Base-by-base conservation (phyloP, 139 green algal genomes). In the Chlorella sorokiniana region DNA sequence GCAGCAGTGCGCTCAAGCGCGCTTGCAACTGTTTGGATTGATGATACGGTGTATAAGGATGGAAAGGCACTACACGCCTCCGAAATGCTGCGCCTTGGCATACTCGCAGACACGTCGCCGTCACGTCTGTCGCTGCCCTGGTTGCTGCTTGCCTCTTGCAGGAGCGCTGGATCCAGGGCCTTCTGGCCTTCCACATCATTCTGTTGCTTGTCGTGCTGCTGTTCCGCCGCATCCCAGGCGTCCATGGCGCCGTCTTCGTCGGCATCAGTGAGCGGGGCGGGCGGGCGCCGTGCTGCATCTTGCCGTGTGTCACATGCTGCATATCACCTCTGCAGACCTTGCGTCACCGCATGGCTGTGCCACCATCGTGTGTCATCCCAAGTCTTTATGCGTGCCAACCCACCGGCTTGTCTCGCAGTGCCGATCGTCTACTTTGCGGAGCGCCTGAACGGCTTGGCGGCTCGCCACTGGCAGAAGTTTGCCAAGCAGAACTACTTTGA, bases 401-500 rank as follows among this genome's bases (percentile, higher is more conserved):
- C n/a, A n/a, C n/a, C n/a, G n/a, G n/a, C 63, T 51, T 29, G 14
- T 71, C 14, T 76, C 44, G 52, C 69, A 74, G 86, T 83, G 31
- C 44, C 52, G 14, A 4, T 90, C 3, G 80, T 91, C 1, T 90
- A 86, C 71, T 86, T 74, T 79, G 81, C 89, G 4, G 87, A 92
- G 73, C 59, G 71, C 7, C n/a, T 92, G 6, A 92, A 92, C 73
- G 51, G 52, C 2, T 14, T 84, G 33, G 79, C 81, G 20, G 69
- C 40, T 3, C 31, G 62, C 18, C 82, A 90, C 38, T 92, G 89
- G 89, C 54, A 77, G 45, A 41, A 22, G 4, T 92, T 92, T 79
- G 59, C 89, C 25, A 65, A 54, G 41, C 89, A 92, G n/a, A 76
- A 85, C 35, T 92, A 92, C 73, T 92, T 92, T 79, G 81, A 92